phyloP scores from a whole-genome alignment of 208 protist species.

The Leishmania tropica region DNA sequence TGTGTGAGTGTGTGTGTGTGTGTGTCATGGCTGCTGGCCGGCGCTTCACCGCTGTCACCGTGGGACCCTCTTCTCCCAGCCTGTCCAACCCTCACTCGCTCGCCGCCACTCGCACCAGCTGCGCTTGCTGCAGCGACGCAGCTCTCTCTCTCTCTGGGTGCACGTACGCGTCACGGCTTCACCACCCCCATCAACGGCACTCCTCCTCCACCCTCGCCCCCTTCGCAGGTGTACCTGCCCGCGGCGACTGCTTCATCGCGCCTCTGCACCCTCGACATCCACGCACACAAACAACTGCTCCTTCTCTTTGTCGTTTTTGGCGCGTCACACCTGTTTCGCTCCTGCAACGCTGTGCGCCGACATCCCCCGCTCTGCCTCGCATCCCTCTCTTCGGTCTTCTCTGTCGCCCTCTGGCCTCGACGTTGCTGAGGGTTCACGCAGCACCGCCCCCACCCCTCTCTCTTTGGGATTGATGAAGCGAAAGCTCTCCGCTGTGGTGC shows the following conservation, averaged over 20 bases:
- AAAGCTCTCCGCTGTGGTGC: background rate
- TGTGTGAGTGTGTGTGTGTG: constrained; percentile 2
- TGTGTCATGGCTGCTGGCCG: background rate
- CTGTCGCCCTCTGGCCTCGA: background rate
- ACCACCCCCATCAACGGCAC: background rate
- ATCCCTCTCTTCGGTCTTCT: background rate
- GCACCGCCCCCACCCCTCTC: background rate
- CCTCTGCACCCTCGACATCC: background rate
- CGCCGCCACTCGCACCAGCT: background rate
- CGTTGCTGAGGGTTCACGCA: background rate
- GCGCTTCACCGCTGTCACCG: background rate
- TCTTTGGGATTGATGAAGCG: background rate
- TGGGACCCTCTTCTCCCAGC: background rate
- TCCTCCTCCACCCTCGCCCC: background rate
- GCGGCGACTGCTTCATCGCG: too few relatives aligned
- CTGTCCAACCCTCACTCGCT: background rate
- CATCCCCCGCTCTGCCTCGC: background rate
- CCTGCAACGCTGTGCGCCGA: background rate
- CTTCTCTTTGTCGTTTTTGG: too few relatives aligned
- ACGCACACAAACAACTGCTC: background rate
- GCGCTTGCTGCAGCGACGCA: background rate
- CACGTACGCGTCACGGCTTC: background rate
- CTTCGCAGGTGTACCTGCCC: too few relatives aligned
- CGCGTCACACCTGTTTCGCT: background rate
- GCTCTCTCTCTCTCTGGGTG: background rate